Base-by-base conservation (phyloP, 2,329 filamentous ascomycete genomes). In the Pestalotiopsis sp. region DNA sequence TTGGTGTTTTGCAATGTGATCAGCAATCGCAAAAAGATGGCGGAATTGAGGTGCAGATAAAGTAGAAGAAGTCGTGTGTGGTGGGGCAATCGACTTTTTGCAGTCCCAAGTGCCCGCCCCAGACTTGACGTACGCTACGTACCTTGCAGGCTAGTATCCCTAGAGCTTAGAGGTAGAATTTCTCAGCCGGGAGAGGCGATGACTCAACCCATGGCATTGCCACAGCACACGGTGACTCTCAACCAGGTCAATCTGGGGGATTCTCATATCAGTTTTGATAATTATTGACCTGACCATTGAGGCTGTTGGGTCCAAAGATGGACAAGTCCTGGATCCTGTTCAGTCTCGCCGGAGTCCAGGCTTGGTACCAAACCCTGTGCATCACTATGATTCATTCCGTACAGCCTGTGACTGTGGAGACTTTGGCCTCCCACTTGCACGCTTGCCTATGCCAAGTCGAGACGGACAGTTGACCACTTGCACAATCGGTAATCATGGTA, bases 61-160 rank as follows among this genome's bases (percentile, higher is more conserved):
- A 64, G 61, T n/a, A 20, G 45, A 49, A 27, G 61, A 52, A 66
- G 64, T 66, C 64, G 61, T 64, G 64, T 66, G 64, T 66, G 64
- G 64, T 66, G 64, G 64, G 64, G 64, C 64, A 41, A 39, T 52
- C 38, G n/a, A 23, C 57, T 23, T 23, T 63, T 63, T 36, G 27
- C 61, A 45, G n/a, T 17, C 17, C 64, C 14, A 39, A 38, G 57
- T 56, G 49, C 49, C 64, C 52, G 62, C 62, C 23, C 36, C 36
- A 27, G 57, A 59, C 45, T 52, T 52, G 45, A 52, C 45, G 45
- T 52, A 52, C 31, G 9, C 45, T 52, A 52, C 17, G 39, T 64
- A 64, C 61, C 36, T 64, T 38, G 13, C 59, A 38, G 27, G 25
- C 25, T 39, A 36, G 23, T 36, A 36, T 36, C 31, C 58, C 41